Evolutionary conservation across 768 basidiomycete species (phyloP).

Genomic region (Royoungia palumana): DNA sequence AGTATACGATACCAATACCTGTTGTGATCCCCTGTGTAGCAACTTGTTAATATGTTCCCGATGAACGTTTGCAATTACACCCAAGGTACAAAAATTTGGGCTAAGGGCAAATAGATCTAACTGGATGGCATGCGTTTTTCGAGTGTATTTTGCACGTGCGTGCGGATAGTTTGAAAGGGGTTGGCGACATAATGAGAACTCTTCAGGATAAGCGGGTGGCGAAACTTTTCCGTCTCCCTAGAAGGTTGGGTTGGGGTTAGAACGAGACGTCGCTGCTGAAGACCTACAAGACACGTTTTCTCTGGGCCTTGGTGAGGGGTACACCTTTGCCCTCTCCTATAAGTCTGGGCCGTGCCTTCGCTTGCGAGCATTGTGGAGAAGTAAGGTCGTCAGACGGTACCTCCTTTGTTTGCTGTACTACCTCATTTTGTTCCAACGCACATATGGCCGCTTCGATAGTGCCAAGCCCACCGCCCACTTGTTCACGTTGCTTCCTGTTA

Average conservation of each 20-base stretch:
- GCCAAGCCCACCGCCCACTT: slow-evolving; percentile 48
- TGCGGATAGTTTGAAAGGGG: slow-evolving; percentile 77
- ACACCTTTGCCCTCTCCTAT: slow-evolving; percentile 65
- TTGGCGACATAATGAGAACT: slow-evolving; percentile 62
- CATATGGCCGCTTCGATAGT: slow-evolving; percentile 55
- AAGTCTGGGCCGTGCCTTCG: slow-evolving; percentile 40
- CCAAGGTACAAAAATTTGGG: not conserved
- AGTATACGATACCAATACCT: slow-evolving; percentile 15
- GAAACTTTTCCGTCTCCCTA: slow-evolving; percentile 64
- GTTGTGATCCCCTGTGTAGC: slow-evolving; percentile 20
- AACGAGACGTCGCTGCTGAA: not conserved
- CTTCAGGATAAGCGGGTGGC: slow-evolving; percentile 66
- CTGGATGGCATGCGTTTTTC: slow-evolving; percentile 42
- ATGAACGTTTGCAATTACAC: not conserved
- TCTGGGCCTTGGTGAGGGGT: slow-evolving; percentile 59
- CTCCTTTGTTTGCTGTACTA: slow-evolving; percentile 13
- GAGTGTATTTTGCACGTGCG: slow-evolving; percentile 76
- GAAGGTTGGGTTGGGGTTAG: not conserved
- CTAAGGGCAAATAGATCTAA: too few relatives aligned
- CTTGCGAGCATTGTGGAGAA: slow-evolving; percentile 14
- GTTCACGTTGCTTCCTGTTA: slow-evolving; percentile 66
- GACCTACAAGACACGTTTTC: slow-evolving; percentile 66
- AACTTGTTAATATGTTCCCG: slow-evolving; percentile 19
- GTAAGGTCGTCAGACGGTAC: slow-evolving; percentile 14
- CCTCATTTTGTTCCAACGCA: slow-evolving; percentile 45